Evolutionary conservation across 2,329 filamentous ascomycete genomes (phyloP).

Genomic region (Diaporthe sp.): DNA sequence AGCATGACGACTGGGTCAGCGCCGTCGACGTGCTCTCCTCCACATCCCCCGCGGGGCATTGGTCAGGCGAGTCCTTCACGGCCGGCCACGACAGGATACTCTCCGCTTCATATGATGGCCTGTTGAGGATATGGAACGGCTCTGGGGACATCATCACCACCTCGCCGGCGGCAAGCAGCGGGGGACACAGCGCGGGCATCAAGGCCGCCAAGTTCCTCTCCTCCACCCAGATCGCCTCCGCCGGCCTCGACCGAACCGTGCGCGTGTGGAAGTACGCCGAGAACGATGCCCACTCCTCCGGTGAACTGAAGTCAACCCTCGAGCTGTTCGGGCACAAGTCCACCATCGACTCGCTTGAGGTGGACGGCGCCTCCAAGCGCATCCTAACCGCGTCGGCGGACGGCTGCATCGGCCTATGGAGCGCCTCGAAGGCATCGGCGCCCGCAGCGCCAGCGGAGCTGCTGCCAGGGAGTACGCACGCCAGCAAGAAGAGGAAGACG

Average conservation of each 20-base stretch:
- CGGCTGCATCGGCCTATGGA: conserved; percentile 90
- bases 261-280: conserved; percentile 92
- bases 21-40: conserved; percentile 84
- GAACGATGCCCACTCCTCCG: conserved; percentile 70
- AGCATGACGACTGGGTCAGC: conserved; percentile 98
- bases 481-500: conserved; percentile 83
- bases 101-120: conserved; percentile 94
- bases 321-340: conserved; percentile 69
- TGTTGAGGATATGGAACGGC: conserved; percentile 90
- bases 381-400: conserved; percentile 90
- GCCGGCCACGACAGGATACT: conserved; percentile 79
- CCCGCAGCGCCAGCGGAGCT: conserved; percentile 80
- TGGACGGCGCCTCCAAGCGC: conserved; percentile 80
- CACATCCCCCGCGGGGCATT: conserved; percentile 72
- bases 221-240: conserved; percentile 82
- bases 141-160: conserved; percentile 88
- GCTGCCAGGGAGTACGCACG: conserved; percentile 73
- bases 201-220: conserved; percentile 90
- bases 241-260: conserved; percentile 86
- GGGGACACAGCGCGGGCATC: conserved; percentile 82
- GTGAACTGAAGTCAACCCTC: conserved; percentile 77
- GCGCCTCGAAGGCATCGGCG: conserved; percentile 80
- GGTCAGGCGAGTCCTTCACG: conserved; percentile 64
- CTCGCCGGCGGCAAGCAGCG: conserved; percentile 74
- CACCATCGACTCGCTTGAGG: conserved; percentile 76